A percentile compares a stretch with the other conserved stretches of the same genome.
phyloP scores from a whole-genome alignment of 2,329 filamentous ascomycete species.

The Chaetomium strumarium region DNA sequence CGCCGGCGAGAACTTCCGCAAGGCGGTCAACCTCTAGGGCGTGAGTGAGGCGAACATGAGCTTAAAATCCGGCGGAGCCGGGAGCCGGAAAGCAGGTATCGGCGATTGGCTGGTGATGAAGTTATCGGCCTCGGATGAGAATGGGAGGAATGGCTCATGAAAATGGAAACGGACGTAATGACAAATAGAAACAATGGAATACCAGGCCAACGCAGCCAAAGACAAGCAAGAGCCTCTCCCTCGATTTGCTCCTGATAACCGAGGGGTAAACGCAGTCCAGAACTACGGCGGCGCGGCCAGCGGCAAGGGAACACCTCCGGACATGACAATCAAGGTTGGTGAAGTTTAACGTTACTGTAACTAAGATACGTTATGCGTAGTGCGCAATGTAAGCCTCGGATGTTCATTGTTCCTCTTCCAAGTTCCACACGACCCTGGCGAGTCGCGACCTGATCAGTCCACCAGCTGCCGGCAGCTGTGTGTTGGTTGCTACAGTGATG shows the following conservation, averaged over 20 bases:
- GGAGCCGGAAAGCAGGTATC: conserved; percentile 6
- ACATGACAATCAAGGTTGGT: too few species aligned
- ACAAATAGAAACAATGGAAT: conserved; percentile 20
- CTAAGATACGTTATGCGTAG: too few species aligned
- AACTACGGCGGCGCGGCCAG: too few species aligned
- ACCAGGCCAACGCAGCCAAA: conserved; percentile 16
- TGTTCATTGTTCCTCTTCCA: too few species aligned
- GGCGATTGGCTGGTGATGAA: conserved; percentile 11
- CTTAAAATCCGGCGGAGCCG: conserved; percentile 15
- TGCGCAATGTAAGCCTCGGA: too few species aligned
- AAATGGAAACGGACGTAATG: conserved; percentile 23
- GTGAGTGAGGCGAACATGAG: background rate
- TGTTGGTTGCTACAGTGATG: too few species aligned
- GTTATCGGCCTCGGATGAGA: conserved; percentile 20
- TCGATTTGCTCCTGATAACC: too few species aligned
- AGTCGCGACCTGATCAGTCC: too few species aligned
- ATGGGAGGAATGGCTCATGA: conserved; percentile 21
- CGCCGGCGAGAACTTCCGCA: conserved; percentile 89
- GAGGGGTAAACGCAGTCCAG: background rate
- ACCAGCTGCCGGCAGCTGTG: too few species aligned
- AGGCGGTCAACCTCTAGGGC: conserved; percentile 74
- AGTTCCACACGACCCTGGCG: too few species aligned
- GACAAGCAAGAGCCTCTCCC: background rate
- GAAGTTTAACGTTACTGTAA: too few species aligned
- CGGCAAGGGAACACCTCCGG: too few species aligned